Evolutionary conservation across 2,329 filamentous ascomycete species (phyloP).

Genomic region (Achaetomium macrosporum): DNA sequence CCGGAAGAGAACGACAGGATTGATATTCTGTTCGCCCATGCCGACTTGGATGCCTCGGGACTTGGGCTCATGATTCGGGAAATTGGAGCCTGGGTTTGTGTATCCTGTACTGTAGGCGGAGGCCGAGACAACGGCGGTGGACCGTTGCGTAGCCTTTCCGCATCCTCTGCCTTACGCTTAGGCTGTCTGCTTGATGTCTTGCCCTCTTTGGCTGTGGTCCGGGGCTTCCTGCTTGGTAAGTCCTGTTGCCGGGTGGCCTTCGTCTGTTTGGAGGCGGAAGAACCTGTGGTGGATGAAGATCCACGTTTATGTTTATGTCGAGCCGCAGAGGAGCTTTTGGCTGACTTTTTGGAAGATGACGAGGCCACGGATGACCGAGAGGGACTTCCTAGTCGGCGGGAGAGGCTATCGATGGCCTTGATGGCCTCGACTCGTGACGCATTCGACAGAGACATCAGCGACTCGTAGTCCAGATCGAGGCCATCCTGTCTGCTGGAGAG

Average conservation of each 20-base stretch:
- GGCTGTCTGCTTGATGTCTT: background rate
- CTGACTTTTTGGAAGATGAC: constrained; percentile 13
- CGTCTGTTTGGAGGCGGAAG: background rate
- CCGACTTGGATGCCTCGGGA: background rate
- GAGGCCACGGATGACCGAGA: constrained; percentile 21
- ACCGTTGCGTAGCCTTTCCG: constrained; percentile 1
- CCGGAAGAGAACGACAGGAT: constrained; percentile 28
- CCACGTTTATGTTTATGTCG: constrained; percentile 4
- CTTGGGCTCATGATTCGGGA: background rate
- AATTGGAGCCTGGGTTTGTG: background rate
- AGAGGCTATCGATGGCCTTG: constrained; percentile 43
- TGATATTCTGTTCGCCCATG: constrained; percentile 26
- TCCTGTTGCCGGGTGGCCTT: background rate
- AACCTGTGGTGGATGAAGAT: background rate
- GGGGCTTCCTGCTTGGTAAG: constrained; percentile 1
- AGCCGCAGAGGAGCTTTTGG: constrained; percentile 8
- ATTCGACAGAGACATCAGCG: constrained; percentile 42
- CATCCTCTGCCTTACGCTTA: background rate
- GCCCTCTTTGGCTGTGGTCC: background rate
- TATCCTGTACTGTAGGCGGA: background rate
- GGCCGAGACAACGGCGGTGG: background rate
- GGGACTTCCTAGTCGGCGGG: constrained; percentile 29
- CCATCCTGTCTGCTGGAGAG: constrained; percentile 30
- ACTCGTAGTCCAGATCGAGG: constrained; percentile 39
- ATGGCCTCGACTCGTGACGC: constrained; percentile 44